A percentile compares a stretch with the other conserved stretches of the same genome.
phyloP scores from a whole-genome alignment of 805 yeast species.

The Yarrowia sp. region DNA sequence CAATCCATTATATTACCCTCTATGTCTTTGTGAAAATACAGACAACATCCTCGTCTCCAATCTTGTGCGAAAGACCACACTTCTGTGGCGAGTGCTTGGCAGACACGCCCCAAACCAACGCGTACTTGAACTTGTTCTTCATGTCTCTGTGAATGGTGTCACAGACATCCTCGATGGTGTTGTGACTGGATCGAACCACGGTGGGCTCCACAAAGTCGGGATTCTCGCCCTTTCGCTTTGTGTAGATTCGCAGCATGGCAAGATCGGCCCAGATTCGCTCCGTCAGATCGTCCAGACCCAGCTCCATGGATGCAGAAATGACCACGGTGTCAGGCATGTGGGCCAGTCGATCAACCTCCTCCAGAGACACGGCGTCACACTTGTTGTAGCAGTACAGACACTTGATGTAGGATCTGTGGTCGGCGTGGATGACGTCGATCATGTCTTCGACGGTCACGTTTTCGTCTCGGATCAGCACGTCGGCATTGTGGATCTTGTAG shows the following conservation, averaged over 20 bases:
- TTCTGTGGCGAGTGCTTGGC: conserved; percentile 96
- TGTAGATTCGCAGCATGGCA: conserved; percentile 72
- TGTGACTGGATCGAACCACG: conserved; percentile 73
- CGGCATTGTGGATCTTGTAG: conserved; percentile 88
- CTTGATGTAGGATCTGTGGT: conserved; percentile 81
- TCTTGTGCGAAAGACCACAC: conserved; percentile 80
- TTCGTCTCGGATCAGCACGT: conserved; percentile 84
- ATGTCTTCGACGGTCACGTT: conserved; percentile 87
- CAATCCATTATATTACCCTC: no score
- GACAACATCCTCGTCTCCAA: conserved; percentile 92
- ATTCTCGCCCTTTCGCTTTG: conserved; percentile 73
- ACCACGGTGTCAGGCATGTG: conserved; percentile 90
- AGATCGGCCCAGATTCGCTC: conserved; percentile 93
- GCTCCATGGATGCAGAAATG: conserved; percentile 83
- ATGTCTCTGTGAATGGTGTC: conserved; percentile 89
- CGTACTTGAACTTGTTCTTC: conserved; percentile 88
- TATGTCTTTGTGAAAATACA: conserved; percentile 70
- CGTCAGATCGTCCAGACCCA: conserved; percentile 82
- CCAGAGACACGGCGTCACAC: conserved; percentile 90
- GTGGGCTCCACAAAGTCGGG: conserved; percentile 88
- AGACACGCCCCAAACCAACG: conserved; percentile 93
- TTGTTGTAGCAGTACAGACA: conserved; percentile 94
- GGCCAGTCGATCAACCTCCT: conserved; percentile 89
- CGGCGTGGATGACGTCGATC: conserved; percentile 85
- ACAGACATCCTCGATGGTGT: conserved; percentile 82